Evolutionary conservation across 164 flowering plant genomes (phyloP).

Genomic region (grape (Vitis vinifera)): ASM3070453v1 NC_081808.1:1272001-1272500

Average conservation of each 20-base stretch:
- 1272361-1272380: too few species aligned
- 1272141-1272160: conserved; percentile 12
- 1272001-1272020: conserved; percentile 8
- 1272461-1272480: too few species aligned
- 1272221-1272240: conserved; percentile 9
- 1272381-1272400: too few species aligned
- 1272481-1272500: too few species aligned
- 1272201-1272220: conserved; percentile 22
- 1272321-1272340: too few species aligned
- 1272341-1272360: too few species aligned
- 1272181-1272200: conserved; percentile 19
- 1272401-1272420: too few species aligned
- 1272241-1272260: conserved; percentile 27
- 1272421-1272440: too few species aligned
- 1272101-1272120: conserved; percentile 18
- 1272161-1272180: conserved; percentile 26
- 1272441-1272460: too few species aligned
- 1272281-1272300: too few species aligned
- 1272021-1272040: neutral
- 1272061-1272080: conserved; percentile 31
- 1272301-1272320: too few species aligned
- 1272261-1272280: conserved; percentile 20
- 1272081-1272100: conserved; percentile 16
- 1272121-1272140: conserved; percentile 16
- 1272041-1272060: conserved; percentile 21